Evolutionary conservation across 768 basidiomycete species (phyloP).

Genomic region (Kwoniella sp.): DNA sequence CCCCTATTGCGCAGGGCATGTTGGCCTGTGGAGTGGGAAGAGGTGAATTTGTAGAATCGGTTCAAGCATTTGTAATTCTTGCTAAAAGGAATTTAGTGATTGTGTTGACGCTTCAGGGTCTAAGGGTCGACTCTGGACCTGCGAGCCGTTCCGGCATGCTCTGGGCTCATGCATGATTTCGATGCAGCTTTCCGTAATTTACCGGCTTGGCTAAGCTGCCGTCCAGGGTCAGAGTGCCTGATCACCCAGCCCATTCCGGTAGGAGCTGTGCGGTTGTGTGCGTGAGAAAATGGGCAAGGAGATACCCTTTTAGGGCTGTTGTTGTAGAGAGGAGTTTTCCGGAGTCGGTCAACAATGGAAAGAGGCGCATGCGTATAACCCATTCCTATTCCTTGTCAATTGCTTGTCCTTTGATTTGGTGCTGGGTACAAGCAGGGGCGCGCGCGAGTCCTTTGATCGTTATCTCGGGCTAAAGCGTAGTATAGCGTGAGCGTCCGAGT

Average conservation of each 20-base stretch:
- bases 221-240: not conserved
- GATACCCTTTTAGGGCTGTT: too few relatives aligned
- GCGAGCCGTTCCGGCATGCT: not conserved
- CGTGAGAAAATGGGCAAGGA: not conserved
- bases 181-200: not conserved
- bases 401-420: too few relatives aligned
- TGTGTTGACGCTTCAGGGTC: too few relatives aligned
- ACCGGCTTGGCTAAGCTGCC: not conserved
- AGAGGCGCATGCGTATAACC: too few relatives aligned
- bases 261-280: not conserved
- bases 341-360: not conserved
- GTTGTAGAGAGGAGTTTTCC: too few relatives aligned
- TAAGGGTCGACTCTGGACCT: too few relatives aligned
- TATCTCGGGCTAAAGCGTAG: not conserved
- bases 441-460: too few relatives aligned
- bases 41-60: not conserved
- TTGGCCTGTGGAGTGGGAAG: not conserved
- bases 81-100: not conserved
- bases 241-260: not conserved
- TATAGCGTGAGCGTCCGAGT: constrained; percentile 5
- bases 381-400: too few relatives aligned
- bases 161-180: constrained; percentile 1
- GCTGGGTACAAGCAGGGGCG: too few relatives aligned
- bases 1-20: too few relatives aligned
- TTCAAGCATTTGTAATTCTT: not conserved